Evolutionary conservation across 2,329 filamentous ascomycete genomes (phyloP).

Genomic region (Phaeosphaeria sp.): DNA sequence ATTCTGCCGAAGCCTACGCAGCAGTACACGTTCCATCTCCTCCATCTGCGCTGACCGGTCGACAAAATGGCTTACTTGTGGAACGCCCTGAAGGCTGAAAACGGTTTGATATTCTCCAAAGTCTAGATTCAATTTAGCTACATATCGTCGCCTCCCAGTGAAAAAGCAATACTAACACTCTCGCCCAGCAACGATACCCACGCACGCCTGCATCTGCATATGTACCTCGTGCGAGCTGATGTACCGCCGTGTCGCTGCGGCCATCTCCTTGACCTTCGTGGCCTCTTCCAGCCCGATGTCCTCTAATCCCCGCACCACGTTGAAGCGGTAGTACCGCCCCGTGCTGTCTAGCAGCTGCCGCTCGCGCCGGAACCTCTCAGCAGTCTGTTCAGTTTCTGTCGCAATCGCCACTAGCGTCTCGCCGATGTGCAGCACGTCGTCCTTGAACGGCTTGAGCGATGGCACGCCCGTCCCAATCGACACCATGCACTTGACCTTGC

Average conservation of each 20-base stretch:
- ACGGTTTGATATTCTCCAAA: slow-evolving; percentile 10
- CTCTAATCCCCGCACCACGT: slow-evolving; percentile 51
- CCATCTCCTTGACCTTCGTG: slow-evolving; percentile 6
- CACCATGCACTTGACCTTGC: slow-evolving; percentile 19
- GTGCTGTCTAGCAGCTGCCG: slow-evolving; percentile 10
- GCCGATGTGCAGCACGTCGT: slow-evolving; percentile 16
- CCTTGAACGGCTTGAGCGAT: slow-evolving; percentile 23
- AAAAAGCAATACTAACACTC: slow-evolving; percentile 17
- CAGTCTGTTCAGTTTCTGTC: slow-evolving; percentile 24
- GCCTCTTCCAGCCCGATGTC: slow-evolving; percentile 51
- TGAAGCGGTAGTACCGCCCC: slow-evolving; percentile 53
- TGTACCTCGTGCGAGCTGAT: slow-evolving; percentile 18
- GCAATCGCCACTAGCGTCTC: slow-evolving; percentile 17
- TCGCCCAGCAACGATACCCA: slow-evolving; percentile 16
- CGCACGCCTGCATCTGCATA: slow-evolving; percentile 28
- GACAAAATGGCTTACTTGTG: slow-evolving; percentile 20
- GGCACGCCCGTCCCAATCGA: slow-evolving; percentile 25
- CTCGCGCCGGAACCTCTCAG: slow-evolving; percentile 19
- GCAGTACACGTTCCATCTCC: slow-evolving; percentile 21
- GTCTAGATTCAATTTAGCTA: slow-evolving; percentile 16
- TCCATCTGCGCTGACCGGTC: slow-evolving; percentile 24
- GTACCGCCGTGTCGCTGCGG: not conserved
- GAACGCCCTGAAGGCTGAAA: slow-evolving; percentile 30
- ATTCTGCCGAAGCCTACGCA: slow-evolving; percentile 9
- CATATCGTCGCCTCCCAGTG: not conserved